phyloP scores from a whole-genome alignment of 2,329 filamentous ascomycete species.

The Xylariaceae sp. region DNA sequence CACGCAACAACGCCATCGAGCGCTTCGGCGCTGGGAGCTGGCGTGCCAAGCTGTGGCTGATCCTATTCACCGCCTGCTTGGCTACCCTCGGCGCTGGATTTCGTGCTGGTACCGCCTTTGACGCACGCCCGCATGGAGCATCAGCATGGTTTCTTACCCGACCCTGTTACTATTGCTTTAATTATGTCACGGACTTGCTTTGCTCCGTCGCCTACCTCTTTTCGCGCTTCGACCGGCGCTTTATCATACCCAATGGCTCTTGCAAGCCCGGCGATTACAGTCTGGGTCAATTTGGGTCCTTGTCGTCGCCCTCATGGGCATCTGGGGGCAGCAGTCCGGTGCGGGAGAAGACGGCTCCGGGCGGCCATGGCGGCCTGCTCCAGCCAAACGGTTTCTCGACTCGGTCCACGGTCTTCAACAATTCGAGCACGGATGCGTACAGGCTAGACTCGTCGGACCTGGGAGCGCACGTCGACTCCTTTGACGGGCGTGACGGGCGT shows the following conservation, averaged over 20 bases:
- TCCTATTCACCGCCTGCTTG: slow-evolving; percentile 50
- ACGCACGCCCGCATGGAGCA: slow-evolving; percentile 36
- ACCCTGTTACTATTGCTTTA: slow-evolving; percentile 71
- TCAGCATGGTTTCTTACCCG: slow-evolving; percentile 66
- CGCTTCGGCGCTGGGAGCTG: slow-evolving; percentile 62
- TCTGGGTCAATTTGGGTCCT: no score
- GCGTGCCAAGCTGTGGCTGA: slow-evolving; percentile 57
- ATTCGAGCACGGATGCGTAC: no score
- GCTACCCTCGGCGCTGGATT: slow-evolving; percentile 64
- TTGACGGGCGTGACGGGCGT: no score
- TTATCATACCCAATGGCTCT: slow-evolving; percentile 66
- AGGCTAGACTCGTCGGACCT: no score
- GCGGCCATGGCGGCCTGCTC: no score
- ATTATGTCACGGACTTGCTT: slow-evolving; percentile 66
- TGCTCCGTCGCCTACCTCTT: slow-evolving; percentile 61
- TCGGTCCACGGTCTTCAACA: no score
- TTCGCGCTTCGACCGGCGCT: slow-evolving; percentile 64
- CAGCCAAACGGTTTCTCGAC: no score
- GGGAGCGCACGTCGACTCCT: no score
- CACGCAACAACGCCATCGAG: slow-evolving; percentile 39
- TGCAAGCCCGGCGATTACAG: slow-evolving; percentile 46
- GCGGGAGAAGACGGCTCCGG: no score
- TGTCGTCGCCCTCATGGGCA: no score
- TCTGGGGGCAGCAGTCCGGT: no score
- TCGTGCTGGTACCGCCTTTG: slow-evolving; percentile 53